phyloP scores from a whole-genome alignment of 345 rosid species.

The Moricandia moricandioides region DNA sequence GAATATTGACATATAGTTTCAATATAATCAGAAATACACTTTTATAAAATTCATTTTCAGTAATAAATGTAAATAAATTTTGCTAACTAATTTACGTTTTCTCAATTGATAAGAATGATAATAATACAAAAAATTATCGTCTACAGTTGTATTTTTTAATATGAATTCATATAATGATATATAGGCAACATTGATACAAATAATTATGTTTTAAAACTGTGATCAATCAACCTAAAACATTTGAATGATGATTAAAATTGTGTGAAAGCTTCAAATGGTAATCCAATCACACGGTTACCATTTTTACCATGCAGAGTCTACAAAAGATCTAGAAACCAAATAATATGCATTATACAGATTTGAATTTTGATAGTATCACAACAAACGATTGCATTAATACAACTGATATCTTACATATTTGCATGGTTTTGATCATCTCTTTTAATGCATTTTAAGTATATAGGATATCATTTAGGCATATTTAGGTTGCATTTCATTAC shows the following conservation, averaged over 20 bases:
- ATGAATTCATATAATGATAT: not conserved
- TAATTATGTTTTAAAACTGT: not conserved
- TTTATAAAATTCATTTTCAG: not conserved
- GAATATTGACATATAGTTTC: not conserved
- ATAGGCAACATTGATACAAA: not conserved
- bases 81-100: not conserved
- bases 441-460: no score
- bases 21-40: not conserved
- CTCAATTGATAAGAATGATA: not conserved
- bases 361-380: not conserved
- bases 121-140: not conserved
- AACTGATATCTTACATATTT: no score
- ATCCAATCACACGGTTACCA: not conserved
- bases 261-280: not conserved
- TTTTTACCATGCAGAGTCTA: not conserved
- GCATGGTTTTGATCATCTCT: no score
- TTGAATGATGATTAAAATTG: not conserved
- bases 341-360: not conserved
- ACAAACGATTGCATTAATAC: not conserved
- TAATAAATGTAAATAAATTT: not conserved
- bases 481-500: no score
- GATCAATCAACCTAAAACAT: not conserved
- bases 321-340: not conserved
- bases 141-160: not conserved
- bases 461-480: no score